phyloP scores from a whole-genome alignment of 1,284 basidiomycete species.

The Apiotrichum laibachii region DNA sequence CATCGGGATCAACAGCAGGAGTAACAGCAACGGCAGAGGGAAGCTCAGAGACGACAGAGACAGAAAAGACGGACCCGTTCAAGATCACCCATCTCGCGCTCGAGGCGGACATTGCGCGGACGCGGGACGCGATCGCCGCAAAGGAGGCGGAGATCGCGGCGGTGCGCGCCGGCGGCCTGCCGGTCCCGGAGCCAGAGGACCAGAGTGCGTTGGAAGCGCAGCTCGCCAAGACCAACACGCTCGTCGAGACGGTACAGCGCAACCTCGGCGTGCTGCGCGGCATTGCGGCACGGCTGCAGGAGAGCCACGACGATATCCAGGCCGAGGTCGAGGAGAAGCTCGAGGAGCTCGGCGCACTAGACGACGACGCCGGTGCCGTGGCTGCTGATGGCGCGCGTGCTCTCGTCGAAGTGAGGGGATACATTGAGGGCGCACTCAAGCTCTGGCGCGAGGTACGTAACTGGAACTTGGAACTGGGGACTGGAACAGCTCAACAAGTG shows the following conservation, averaged over 20 bases:
- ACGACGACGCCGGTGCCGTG: neutral
- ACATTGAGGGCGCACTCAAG: conserved; percentile 22
- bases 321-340: conserved; percentile 8
- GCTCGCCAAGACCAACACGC: conserved; percentile 1
- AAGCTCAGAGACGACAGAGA: neutral
- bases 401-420: conserved; percentile 14
- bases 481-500: neutral
- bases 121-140: conserved; percentile 12
- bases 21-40: neutral
- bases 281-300: conserved; percentile 11
- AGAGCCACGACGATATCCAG: conserved; percentile 5
- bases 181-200: neutral
- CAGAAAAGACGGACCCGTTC: conserved; percentile 14
- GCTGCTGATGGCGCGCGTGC: conserved; percentile 6
- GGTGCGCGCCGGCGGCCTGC: neutral
- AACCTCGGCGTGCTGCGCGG: conserved; percentile 19
- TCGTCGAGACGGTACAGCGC: conserved; percentile 3
- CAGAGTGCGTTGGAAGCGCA: conserved; percentile 11
- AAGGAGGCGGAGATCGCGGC: conserved; percentile 19
- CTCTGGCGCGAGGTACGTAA: conserved; percentile 23
- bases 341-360: conserved; percentile 13
- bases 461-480: neutral
- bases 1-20: neutral
- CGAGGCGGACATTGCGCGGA: conserved; percentile 16
- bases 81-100: conserved; percentile 14